A percentile compares a stretch with the other conserved stretches of the same genome.
These are phyloP conservation scores for Nepenthes gracilis DNA, from an alignment of 148 eudicot species.

Conservation along the genomic window DNA sequence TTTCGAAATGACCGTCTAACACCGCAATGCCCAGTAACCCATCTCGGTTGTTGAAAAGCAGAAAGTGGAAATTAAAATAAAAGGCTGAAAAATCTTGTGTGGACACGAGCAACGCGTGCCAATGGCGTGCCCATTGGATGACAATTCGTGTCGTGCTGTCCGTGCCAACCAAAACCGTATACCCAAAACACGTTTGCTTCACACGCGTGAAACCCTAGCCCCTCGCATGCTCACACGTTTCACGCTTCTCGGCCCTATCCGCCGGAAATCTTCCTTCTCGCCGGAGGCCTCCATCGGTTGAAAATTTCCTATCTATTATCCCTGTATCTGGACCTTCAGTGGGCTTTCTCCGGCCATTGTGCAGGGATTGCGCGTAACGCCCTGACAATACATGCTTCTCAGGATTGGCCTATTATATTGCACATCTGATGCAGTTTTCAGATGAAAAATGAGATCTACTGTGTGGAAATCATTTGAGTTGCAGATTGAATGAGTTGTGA, in stretches of 20 bases:
- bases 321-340: neutral
- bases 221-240: conserved; percentile 48
- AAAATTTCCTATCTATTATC: neutral
- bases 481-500: neutral
- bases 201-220: conserved; percentile 42
- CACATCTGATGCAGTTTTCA: no score
- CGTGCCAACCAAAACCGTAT: conserved; percentile 17
- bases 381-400: no score
- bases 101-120: conserved; percentile 1
- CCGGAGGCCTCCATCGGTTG: conserved; percentile 12
- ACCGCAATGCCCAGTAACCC: no score
- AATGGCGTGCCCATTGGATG: neutral
- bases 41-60: no score
- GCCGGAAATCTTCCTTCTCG: conserved; percentile 10
- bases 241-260: conserved; percentile 7
- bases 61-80: no score
- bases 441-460: neutral
- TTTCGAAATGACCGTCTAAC: no score
- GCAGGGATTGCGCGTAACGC: neutral
- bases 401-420: no score
- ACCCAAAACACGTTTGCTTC: conserved; percentile 27
- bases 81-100: no score
- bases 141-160: conserved; percentile 1
- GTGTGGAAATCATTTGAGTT: neutral
- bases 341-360: neutral